Evolutionary conservation across 768 basidiomycete species (phyloP).

Genomic region (Antrodiella citrinella): DNA sequence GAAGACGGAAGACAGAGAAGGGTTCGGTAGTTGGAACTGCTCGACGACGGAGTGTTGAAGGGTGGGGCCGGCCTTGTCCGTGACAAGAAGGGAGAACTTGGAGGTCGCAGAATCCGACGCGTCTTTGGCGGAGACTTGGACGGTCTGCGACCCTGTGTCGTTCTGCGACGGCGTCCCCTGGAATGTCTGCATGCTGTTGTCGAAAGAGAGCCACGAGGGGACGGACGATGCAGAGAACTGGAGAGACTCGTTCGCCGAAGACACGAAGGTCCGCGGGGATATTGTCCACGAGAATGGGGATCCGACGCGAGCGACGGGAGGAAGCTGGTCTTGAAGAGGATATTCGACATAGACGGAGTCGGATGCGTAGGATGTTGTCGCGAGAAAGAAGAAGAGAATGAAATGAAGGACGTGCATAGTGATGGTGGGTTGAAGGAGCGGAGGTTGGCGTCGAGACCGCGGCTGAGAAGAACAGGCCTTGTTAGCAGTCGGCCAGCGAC

Average conservation of each 20-base stretch:
- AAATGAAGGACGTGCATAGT: slow-evolving; percentile 58
- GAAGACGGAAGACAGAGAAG: slow-evolving; percentile 71
- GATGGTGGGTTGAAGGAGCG: slow-evolving; percentile 23
- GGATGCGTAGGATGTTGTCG: slow-evolving; percentile 27
- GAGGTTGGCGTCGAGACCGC: too few species aligned
- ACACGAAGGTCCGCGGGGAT: slow-evolving; percentile 57
- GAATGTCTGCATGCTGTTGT: slow-evolving; percentile 51
- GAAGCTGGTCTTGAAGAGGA: slow-evolving; percentile 66
- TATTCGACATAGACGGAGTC: slow-evolving; percentile 40
- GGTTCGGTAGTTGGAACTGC: slow-evolving; percentile 55
- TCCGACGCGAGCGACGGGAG: slow-evolving; percentile 65
- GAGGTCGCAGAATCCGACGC: slow-evolving; percentile 38
- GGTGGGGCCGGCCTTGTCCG: slow-evolving; percentile 42
- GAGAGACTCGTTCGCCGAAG: slow-evolving; percentile 29
- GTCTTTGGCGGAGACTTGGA: slow-evolving; percentile 61
- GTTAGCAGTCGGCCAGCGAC: neutral
- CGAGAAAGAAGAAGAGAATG: slow-evolving; percentile 43
- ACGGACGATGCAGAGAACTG: slow-evolving; percentile 48
- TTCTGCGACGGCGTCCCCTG: slow-evolving; percentile 53
- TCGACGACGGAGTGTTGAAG: slow-evolving; percentile 43
- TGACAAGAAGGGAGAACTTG: slow-evolving; percentile 48
- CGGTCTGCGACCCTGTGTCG: slow-evolving; percentile 55
- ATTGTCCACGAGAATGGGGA: slow-evolving; percentile 64
- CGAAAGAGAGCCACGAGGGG: slow-evolving; percentile 75
- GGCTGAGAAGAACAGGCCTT: too few species aligned